Evolutionary conservation across 2,329 filamentous ascomycete genomes (phyloP), one percentile per base, ranked within the genome.

Genomic region (Penicillium sp.): DNA sequence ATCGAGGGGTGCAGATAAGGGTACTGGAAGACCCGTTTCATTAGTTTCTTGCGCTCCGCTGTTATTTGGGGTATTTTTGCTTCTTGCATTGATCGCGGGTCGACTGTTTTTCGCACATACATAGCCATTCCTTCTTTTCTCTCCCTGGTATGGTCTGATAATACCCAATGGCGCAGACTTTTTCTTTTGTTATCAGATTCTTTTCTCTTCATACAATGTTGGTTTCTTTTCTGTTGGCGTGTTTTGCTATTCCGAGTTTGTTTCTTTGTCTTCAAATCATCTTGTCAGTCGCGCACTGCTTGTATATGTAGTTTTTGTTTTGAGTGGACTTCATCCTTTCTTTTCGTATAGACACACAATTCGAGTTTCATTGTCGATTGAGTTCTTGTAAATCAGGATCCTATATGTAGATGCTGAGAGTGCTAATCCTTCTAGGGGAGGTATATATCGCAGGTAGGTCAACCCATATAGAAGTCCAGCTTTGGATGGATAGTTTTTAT

Each of bases 71-170:
- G 27, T 42, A 6, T 55, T 61, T 49, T 53, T 48, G 56, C 53
- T 52, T 58, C 58, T 64, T 59, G 51, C 61, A 66, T 66, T 57
- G 60, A 66, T 70, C 67, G 68, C 69, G 57, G 68, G 68, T 64
- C 68, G 69, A 70, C 66, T 64, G 58, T 62, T 55, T 57, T 53
- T 61, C 49, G 58, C 57, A 61, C 58, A 57, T 61, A 66, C 54
- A 61, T 61, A 59, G 42, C 55, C 57, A 65, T 61, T 65, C 60
- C 45, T 57, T 58, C 62, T 29, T 61, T 52, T 44, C 54, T 42
- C 55, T 53, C 31, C 29, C 53, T 49, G 56, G 56, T 36, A 53
- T 48, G 47, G 49, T 56, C 61, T 65, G 59, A 55, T 62, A 64
- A 68, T 66, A 66, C 65, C 61, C 63, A 60, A 21, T 55, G 58